Evolutionary conservation across 495 filamentous ascomycete genomes (phyloP).

Genomic region (Lasiosphaeria ovina): DNA sequence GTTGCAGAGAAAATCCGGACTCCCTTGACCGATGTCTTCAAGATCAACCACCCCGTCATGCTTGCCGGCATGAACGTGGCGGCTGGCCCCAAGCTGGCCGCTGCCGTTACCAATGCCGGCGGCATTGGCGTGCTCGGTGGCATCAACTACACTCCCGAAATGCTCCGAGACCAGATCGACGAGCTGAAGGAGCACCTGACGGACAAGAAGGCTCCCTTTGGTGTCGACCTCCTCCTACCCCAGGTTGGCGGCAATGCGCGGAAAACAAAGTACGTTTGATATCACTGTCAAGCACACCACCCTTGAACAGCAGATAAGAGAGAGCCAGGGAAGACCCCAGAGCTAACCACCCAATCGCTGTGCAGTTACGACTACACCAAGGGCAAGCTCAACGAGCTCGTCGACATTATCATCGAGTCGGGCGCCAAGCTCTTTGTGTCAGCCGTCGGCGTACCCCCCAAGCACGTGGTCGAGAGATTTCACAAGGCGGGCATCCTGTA

Average conservation of each 20-base stretch:
- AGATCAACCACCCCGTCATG: slow-evolving; percentile 94
- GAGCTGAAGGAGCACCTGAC: slow-evolving; percentile 87
- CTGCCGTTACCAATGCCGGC: slow-evolving; percentile 95
- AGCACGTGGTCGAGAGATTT: slow-evolving; percentile 80
- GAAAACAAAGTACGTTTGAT: slow-evolving; percentile 82
- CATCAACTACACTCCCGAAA: slow-evolving; percentile 94
- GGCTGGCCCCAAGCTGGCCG: slow-evolving; percentile 93
- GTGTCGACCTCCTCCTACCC: slow-evolving; percentile 90
- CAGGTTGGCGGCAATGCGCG: slow-evolving; percentile 91
- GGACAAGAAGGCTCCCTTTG: slow-evolving; percentile 98
- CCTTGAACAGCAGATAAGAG: too few relatives aligned
- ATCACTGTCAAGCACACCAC: not conserved
- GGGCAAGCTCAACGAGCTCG: slow-evolving; percentile 88
- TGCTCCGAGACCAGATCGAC: slow-evolving; percentile 90
- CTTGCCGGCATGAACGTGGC: slow-evolving; percentile 99
- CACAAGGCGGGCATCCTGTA: slow-evolving; percentile 85
- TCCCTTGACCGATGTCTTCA: slow-evolving; percentile 86
- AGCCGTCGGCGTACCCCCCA: slow-evolving; percentile 91
- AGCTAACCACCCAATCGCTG: not conserved
- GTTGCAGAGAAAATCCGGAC: slow-evolving; percentile 78
- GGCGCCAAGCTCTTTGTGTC: slow-evolving; percentile 93
- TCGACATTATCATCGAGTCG: slow-evolving; percentile 88
- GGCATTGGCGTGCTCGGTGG: slow-evolving; percentile 96
- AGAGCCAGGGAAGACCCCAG: too few relatives aligned
- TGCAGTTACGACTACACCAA: slow-evolving; percentile 98